Evolutionary conservation across 176 grass and related monocot genomes (phyloP).

Genomic region (Echinochloa phyllopogon): DNA sequence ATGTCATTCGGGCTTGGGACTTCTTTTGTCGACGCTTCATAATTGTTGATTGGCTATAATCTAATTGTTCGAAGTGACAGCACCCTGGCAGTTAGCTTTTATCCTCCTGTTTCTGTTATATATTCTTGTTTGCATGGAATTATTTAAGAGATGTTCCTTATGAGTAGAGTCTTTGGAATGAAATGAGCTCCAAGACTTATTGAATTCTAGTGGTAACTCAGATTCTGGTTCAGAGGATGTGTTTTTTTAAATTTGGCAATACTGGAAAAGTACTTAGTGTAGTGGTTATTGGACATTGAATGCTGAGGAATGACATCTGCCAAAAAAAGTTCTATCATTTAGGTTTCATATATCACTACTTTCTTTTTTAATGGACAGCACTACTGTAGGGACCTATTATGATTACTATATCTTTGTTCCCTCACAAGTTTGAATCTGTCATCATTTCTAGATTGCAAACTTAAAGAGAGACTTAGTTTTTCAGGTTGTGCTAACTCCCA

Average conservation of each 20-base stretch:
- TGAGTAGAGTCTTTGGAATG: background rate
- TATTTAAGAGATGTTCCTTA: background rate
- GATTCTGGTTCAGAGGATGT: background rate
- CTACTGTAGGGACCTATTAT: background rate
- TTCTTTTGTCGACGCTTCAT: constrained; percentile 9
- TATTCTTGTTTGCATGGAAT: constrained; percentile 26
- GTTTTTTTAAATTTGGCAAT: background rate
- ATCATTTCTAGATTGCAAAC: constrained; percentile 25
- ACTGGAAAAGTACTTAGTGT: background rate
- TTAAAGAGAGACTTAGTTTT: constrained; percentile 57
- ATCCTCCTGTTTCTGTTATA: constrained; percentile 11
- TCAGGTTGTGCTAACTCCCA: constrained; percentile 97
- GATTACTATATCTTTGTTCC: background rate
- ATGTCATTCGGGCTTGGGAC: constrained; percentile 1
- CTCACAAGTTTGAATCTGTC: constrained; percentile 28
- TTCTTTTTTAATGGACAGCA: background rate
- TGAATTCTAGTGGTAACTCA: background rate
- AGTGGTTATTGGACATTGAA: background rate
- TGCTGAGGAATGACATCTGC: background rate
- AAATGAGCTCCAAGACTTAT: background rate
- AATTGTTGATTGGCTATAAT: constrained; percentile 25
- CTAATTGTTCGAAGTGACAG: constrained; percentile 14
- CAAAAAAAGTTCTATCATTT: background rate
- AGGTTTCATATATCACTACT: background rate
- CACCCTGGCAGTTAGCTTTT: constrained; percentile 8